Percentiles rank a stretch among this genome's conserved stretches.
phyloP scores from a whole-genome alignment of 306 rosid genomes.

The Fragaria nilgerrensis region DNA sequence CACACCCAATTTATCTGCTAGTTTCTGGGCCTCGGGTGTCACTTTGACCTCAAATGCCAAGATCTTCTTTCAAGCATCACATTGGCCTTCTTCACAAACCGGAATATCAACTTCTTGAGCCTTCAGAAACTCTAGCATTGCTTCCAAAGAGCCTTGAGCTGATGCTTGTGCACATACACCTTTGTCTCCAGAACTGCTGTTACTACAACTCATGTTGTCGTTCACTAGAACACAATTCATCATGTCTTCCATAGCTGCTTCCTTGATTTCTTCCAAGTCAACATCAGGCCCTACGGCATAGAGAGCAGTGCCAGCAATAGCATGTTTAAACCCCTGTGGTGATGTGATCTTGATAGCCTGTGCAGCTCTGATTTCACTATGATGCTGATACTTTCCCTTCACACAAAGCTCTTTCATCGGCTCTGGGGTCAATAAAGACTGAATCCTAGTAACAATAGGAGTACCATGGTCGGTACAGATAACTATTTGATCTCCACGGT shows the following conservation, averaged over 20 bases:
- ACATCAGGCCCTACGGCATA: constrained; percentile 77
- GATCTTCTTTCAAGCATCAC: constrained; percentile 32
- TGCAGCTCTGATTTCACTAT: constrained; percentile 92
- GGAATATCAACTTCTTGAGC: constrained; percentile 41
- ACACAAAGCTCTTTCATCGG: constrained; percentile 95
- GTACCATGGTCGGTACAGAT: constrained; percentile 88
- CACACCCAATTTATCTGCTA: constrained; percentile 78
- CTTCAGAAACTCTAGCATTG: constrained; percentile 80
- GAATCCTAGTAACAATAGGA: constrained; percentile 47
- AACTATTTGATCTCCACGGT: constrained; percentile 93
- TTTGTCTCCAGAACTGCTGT: constrained; percentile 14
- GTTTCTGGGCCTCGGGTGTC: constrained; percentile 84
- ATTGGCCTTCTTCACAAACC: constrained; percentile 87
- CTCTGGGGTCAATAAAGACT: constrained; percentile 90
- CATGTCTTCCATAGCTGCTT: constrained; percentile 68
- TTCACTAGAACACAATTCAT: constrained; percentile 49
- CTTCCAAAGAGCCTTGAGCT: constrained; percentile 89
- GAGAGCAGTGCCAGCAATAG: constrained; percentile 89
- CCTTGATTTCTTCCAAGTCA: constrained; percentile 76
- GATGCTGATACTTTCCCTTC: constrained; percentile 91
- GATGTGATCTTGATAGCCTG: constrained; percentile 92
- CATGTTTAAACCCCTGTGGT: constrained; percentile 90
- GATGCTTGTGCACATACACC: constrained; percentile 97
- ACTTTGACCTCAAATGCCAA: constrained; percentile 98
- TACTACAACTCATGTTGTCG: constrained; percentile 63